Percentiles rank a stretch among this genome's conserved stretches.
phyloP scores from a whole-genome alignment of 2,329 filamentous ascomycete species.

The Botrytis aclada region DNA sequence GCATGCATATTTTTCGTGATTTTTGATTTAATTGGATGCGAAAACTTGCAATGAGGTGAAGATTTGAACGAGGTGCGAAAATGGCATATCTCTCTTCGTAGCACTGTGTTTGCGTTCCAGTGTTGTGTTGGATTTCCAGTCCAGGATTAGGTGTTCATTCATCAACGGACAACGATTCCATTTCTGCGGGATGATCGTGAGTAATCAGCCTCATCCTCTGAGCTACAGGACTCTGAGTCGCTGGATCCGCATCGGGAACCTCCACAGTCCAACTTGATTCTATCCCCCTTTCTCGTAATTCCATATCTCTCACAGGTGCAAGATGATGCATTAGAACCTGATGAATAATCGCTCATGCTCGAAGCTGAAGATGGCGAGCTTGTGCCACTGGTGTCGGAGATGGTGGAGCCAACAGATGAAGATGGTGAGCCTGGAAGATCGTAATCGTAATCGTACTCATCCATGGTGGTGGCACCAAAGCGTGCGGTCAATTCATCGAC shows the following conservation, averaged over 20 bases:
- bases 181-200: slow-evolving; percentile 58
- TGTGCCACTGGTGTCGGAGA: slow-evolving; percentile 62
- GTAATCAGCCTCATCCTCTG: slow-evolving; percentile 60
- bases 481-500: slow-evolving; percentile 77
- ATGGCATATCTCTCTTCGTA: slow-evolving; percentile 10
- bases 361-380: slow-evolving; percentile 71
- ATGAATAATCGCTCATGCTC: slow-evolving; percentile 74
- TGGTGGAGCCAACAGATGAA: slow-evolving; percentile 71
- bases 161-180: slow-evolving; percentile 55
- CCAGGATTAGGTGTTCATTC: slow-evolving; percentile 21
- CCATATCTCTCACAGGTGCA: slow-evolving; percentile 97
- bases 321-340: slow-evolving; percentile 63
- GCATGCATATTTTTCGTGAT: slow-evolving; percentile 18
- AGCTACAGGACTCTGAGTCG: slow-evolving; percentile 65
- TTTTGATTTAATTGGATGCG: neutral
- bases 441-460: slow-evolving; percentile 53
- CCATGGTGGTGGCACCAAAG: slow-evolving; percentile 62
- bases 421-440: slow-evolving; percentile 58
- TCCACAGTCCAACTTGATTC: slow-evolving; percentile 94
- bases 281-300: slow-evolving; percentile 88
- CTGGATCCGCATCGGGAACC: slow-evolving; percentile 82
- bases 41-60: slow-evolving; percentile 25
- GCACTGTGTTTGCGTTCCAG: neutral
- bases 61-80: neutral
- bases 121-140: slow-evolving; percentile 22